Evolutionary conservation across 164 flowering plant genomes (phyloP), one percentile per base, ranked within the genome.

Genomic region (Malania oleifera): DNA sequence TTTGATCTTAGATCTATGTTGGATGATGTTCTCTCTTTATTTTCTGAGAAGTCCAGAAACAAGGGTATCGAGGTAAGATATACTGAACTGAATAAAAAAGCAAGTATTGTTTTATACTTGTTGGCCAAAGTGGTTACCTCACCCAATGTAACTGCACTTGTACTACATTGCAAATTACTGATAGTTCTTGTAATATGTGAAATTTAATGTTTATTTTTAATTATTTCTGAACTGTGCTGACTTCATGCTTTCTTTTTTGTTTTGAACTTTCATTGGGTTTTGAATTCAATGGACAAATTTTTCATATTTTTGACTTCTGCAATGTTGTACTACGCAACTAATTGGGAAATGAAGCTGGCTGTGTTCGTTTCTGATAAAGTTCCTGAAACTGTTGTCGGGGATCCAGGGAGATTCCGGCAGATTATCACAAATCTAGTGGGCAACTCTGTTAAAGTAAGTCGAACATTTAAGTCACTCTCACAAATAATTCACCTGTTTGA

Each of bases 331-430:
- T 67, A 28, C 43, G 44, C 53, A 38, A 65, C 61, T 57, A 41
- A 47, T 58, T 70, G 70, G 75, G 59, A 73, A 60, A 38, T 77
- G 72, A 73, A 91, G 96, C 74, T 91, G 63, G 95, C 91, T 34
- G 91, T 84, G 4, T 84, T 83, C 61, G 95, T 91, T 53, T 85
- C 98, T 52, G 95, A 89, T 65, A 80, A 81, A 67, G 95, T 91
- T 59, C 98, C 98, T 41, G 80, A 87, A 67, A 46, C 82, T 66
- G 76, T 91, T 26, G 64, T 80, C n/a, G 98, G 98, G 43, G 98
- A 91, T 75, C 95, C 98, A 0, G 96, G 92, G 56, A 78, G 98
- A 69, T 89, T 91, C 73, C 76, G 96, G 48, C 98, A 89, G 67
- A 85, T 91, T 26, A 71, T 91, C 20, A 89, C 92, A 13, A 91